Conservation (phyloP, 2,329 filamentous ascomycete genomes). For the Niveomyces coronatus region DNA sequence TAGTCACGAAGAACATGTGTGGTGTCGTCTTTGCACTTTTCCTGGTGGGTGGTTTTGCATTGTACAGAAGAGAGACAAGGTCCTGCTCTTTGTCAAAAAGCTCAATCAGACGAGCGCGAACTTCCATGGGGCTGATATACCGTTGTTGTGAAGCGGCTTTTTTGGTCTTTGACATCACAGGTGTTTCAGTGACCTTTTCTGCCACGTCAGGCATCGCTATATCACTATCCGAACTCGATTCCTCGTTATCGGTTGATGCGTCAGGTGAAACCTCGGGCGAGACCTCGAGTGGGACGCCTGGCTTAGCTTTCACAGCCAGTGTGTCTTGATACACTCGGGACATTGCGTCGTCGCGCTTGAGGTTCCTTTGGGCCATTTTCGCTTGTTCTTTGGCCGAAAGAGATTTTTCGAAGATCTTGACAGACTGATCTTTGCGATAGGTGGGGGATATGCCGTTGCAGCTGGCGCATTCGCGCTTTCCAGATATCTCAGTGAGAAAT, state of each 20-base stretch:
- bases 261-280: no score
- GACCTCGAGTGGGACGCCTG: conserved; percentile 3
- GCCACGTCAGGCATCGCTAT: conserved; percentile 24
- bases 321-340: conserved; percentile 28
- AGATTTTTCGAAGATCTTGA: conserved; percentile 87
- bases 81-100: conserved; percentile 85
- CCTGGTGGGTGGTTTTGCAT: conserved; percentile 54
- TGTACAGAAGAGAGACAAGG: conserved; percentile 75
- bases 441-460: conserved; percentile 63
- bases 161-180: conserved; percentile 18
- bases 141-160: conserved; percentile 39
- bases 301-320: conserved; percentile 24
- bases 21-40: conserved; percentile 50
- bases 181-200: conserved; percentile 21
- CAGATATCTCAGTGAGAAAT: conserved; percentile 65
- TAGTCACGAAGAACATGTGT: conserved; percentile 91
- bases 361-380: conserved; percentile 60
- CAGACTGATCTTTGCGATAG: conserved; percentile 81
- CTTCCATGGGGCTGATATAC: conserved; percentile 75
- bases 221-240: conserved; percentile 19
- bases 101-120: conserved; percentile 64
- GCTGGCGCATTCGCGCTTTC: conserved; percentile 56
- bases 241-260: no score
- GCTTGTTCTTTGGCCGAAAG: conserved; percentile 64
- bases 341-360: conserved; percentile 62